Conservation (phyloP, 2,329 filamentous ascomycete species). For the Sporothrix euskadiensis region DNA sequence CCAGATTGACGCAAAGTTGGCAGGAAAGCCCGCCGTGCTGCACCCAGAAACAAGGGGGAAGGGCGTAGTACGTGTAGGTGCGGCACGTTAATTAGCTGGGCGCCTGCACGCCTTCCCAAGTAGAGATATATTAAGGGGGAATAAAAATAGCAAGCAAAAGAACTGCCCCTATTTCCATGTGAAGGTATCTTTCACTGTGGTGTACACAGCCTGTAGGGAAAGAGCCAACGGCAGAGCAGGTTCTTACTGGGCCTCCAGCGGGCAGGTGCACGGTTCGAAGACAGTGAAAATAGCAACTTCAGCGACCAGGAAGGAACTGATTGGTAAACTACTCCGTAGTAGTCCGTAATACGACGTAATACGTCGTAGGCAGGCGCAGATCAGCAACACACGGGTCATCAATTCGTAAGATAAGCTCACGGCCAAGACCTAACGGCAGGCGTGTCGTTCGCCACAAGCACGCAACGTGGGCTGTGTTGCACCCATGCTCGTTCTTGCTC, state of each 20-base stretch:
- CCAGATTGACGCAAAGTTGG: not conserved
- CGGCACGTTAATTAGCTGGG: not conserved
- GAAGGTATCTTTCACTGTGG: not conserved
- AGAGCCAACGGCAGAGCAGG: not conserved
- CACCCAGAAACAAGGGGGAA: slow-evolving; percentile 15
- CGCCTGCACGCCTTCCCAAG: not conserved
- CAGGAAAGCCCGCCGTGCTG: not conserved
- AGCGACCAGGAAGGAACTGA: not conserved
- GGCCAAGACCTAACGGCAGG: not conserved
- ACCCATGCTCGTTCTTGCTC: not conserved
- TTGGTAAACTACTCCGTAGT: too few relatives aligned
- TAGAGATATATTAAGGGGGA: not conserved
- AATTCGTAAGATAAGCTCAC: not conserved
- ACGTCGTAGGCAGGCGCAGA: not conserved
- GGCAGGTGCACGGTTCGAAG: not conserved
- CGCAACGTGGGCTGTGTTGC: not conserved
- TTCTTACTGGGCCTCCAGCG: not conserved
- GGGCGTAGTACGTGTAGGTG: not conserved
- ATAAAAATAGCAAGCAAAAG: not conserved
- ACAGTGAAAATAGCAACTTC: too few relatives aligned
- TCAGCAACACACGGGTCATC: not conserved
- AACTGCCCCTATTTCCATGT: not conserved
- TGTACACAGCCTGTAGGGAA: not conserved
- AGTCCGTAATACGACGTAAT: too few relatives aligned
- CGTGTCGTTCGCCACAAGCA: slow-evolving; percentile 7